Conservation (phyloP, 2,329 filamentous ascomycete genomes). For the Gyromitra esculenta region DNA sequence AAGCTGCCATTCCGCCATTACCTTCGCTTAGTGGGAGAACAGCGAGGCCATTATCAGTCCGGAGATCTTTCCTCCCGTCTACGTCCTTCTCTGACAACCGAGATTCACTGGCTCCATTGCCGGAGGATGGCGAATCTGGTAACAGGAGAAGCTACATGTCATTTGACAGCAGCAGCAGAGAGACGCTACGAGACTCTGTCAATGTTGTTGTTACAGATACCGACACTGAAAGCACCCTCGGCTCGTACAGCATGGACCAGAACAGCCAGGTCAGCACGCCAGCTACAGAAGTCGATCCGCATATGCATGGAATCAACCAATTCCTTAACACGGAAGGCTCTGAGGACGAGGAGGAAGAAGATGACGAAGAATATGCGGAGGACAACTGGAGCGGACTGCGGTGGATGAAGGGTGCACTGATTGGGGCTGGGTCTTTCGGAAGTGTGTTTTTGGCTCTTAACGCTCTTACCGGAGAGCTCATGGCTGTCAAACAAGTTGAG, state of each 20-base stretch:
- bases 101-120: constrained; percentile 52
- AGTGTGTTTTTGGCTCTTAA: constrained; percentile 95
- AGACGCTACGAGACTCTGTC: constrained; percentile 70
- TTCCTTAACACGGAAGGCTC: constrained; percentile 90
- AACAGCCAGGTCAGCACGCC: constrained; percentile 73
- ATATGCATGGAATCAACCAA: constrained; percentile 69
- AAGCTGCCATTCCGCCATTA: constrained; percentile 28
- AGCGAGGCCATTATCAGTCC: constrained; percentile 51
- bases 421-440: constrained; percentile 96
- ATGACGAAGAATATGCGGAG: constrained; percentile 55
- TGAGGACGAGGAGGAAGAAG: constrained; percentile 80
- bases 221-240: constrained; percentile 74
- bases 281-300: constrained; percentile 65
- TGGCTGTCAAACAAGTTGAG: constrained; percentile 98
- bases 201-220: constrained; percentile 79
- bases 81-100: constrained; percentile 53
- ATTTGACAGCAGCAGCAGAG: constrained; percentile 73
- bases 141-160: constrained; percentile 94
- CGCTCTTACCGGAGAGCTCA: constrained; percentile 93
- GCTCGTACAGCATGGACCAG: constrained; percentile 81
- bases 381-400: constrained; percentile 85
- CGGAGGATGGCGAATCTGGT: constrained; percentile 76
- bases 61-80: constrained; percentile 54
- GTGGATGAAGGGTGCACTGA: constrained; percentile 99
- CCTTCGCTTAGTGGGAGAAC: constrained; percentile 36